Percentiles rank a stretch among this genome's conserved stretches.
Evolutionary conservation across 257 asterid genomes (phyloP).

Genomic region (Solanum virginianum): DNA sequence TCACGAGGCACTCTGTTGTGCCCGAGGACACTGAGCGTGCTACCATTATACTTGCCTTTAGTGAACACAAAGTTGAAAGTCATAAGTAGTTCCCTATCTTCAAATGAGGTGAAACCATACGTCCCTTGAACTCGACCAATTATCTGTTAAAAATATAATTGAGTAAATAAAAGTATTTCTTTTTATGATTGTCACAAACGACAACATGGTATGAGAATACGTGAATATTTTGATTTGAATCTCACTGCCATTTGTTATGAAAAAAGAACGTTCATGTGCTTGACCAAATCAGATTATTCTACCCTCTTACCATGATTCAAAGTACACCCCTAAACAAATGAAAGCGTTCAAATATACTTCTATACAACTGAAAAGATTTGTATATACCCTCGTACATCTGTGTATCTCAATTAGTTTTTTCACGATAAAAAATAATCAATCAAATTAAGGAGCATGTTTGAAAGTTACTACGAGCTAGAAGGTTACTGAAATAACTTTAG

Average conservation of each 20-base stretch:
- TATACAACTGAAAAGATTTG: neutral
- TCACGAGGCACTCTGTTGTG: neutral
- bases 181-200: too few species aligned
- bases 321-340: neutral
- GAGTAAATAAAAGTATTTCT: too few species aligned
- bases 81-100: neutral
- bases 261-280: neutral
- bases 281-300: neutral
- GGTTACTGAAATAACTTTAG: neutral
- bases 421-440: neutral
- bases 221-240: too few species aligned
- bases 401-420: neutral
- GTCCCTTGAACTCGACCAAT: neutral
- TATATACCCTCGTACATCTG: neutral
- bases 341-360: neutral
- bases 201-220: too few species aligned
- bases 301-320: neutral
- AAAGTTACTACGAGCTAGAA: neutral
- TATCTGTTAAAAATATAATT: too few species aligned
- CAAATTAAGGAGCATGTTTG: neutral
- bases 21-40: neutral
- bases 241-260: neutral
- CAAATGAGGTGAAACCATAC: neutral
- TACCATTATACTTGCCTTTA: neutral
- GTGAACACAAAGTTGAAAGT: neutral